A percentile compares a stretch with the other conserved stretches of the same genome.
phyloP scores from a whole-genome alignment of 164 flowering plant genomes.

The Annona cherimola region DNA sequence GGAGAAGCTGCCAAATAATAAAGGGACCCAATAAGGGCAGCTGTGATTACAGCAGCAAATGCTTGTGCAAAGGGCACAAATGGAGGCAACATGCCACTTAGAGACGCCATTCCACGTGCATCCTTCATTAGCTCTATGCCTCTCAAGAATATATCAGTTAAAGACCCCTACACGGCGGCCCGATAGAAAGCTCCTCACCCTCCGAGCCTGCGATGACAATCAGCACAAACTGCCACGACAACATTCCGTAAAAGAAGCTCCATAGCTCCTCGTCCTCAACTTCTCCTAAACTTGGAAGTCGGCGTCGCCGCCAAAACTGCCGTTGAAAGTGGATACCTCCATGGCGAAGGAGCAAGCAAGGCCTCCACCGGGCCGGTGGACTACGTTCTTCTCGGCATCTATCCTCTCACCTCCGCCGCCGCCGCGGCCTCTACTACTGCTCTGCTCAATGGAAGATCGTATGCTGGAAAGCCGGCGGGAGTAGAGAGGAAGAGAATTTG shows the following conservation, averaged over 20 bases:
- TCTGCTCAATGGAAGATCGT: constrained; percentile 34
- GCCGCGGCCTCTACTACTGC: constrained; percentile 12
- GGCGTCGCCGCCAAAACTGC: constrained; percentile 44
- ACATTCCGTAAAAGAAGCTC: constrained; percentile 97
- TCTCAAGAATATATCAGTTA: constrained; percentile 76
- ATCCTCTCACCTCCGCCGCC: too few relatives aligned
- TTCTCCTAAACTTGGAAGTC: constrained; percentile 92
- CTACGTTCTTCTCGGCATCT: constrained; percentile 9
- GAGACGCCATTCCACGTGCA: constrained; percentile 72
- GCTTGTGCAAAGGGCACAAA: constrained; percentile 98
- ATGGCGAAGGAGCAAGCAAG: constrained; percentile 40
- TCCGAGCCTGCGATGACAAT: constrained; percentile 92
- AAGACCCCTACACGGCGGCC: constrained; percentile 92
- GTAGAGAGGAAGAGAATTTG: constrained; percentile 17
- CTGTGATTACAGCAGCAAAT: constrained; percentile 87
- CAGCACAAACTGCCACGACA: constrained; percentile 94
- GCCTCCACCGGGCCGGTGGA: constrained; percentile 15
- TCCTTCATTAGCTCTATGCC: constrained; percentile 61
- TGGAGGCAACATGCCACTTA: constrained; percentile 89
- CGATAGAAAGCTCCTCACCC: constrained; percentile 99
- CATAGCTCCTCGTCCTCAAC: constrained; percentile 95
- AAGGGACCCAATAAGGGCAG: constrained; percentile 90
- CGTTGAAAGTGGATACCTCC: constrained; percentile 71
- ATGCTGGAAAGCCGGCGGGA: not conserved
- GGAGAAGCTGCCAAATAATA: constrained; percentile 92